These are phyloP conservation scores for Cryptosporidium parvum DNA, from an alignment of 169 alveolate species.

Conservation along the genomic window DNA sequence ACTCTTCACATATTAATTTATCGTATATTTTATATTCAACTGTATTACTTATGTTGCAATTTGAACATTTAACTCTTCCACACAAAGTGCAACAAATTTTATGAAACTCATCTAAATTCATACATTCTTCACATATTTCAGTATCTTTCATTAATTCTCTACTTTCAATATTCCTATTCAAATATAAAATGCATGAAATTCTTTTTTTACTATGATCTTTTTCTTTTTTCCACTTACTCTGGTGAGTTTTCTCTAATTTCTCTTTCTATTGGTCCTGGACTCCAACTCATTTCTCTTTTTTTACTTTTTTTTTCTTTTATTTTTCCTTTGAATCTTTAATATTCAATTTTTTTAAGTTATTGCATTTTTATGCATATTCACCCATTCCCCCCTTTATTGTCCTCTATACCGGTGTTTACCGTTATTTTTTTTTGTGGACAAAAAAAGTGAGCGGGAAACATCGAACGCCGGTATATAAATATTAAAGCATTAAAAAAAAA, in stretches of 20 bases:
- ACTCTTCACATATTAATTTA: slow-evolving; percentile 22
- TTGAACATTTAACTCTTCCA: not conserved
- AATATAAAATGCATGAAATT: not conserved
- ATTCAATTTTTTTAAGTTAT: not conserved
- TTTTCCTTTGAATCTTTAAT: not conserved
- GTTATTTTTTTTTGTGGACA: not conserved
- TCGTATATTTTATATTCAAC: not conserved
- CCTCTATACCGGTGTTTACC: slow-evolving; percentile 1
- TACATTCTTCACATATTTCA: not conserved
- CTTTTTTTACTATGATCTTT: not conserved
- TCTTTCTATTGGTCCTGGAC: not conserved
- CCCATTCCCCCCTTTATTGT: not conserved
- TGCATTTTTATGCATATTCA: not conserved
- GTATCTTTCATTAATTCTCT: not conserved
- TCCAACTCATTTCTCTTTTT: not conserved
- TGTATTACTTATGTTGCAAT: not conserved
- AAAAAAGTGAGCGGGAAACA: not conserved
- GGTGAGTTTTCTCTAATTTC: not conserved
- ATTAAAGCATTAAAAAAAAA: not conserved
- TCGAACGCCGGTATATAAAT: not conserved
- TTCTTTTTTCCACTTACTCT: not conserved
- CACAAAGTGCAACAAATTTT: slow-evolving; percentile 23
- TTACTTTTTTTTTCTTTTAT: not conserved
- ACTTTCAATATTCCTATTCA: not conserved
- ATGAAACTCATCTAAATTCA: not conserved